These are phyloP conservation scores for Cutaneotrichosporon mucoides DNA, from an alignment of 1,284 basidiomycete genomes.

Conservation along the genomic window DNA sequence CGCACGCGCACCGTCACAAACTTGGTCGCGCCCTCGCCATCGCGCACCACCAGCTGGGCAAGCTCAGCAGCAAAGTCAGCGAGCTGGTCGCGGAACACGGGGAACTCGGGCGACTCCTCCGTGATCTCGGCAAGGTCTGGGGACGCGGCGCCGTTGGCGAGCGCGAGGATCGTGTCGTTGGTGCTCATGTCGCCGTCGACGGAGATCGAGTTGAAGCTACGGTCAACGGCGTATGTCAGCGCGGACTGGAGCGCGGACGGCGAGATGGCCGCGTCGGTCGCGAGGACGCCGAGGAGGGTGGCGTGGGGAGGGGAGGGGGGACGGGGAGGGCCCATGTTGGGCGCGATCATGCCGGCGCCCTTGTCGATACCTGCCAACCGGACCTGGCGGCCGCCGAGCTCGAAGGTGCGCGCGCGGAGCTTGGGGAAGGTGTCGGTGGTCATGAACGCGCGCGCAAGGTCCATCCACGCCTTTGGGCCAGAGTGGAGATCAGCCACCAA, in stretches of 20 bases:
- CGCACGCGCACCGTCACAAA: conserved; percentile 89
- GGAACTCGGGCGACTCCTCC: conserved; percentile 63
- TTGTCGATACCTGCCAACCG: conserved; percentile 94
- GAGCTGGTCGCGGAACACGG: conserved; percentile 72
- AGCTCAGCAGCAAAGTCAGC: conserved; percentile 82
- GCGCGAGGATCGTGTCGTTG: conserved; percentile 86
- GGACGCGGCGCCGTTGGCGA: conserved; percentile 83
- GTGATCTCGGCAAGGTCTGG: conserved; percentile 60
- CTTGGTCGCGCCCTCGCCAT: conserved; percentile 97
- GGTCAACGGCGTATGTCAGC: conserved; percentile 82
- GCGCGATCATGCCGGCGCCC: conserved; percentile 99
- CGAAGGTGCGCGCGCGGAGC: conserved; percentile 74
- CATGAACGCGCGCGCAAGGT: conserved; percentile 89
- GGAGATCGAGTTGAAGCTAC: conserved; percentile 94
- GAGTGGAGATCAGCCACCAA: conserved; percentile 54
- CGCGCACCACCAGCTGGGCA: conserved; percentile 88
- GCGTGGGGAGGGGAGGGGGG: conserved; percentile 64
- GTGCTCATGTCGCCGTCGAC: conserved; percentile 99
- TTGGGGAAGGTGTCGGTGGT: conserved; percentile 99
- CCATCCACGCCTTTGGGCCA: conserved; percentile 73
- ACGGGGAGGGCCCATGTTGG: conserved; percentile 76
- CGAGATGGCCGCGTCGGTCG: conserved; percentile 84
- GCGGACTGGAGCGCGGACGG: conserved; percentile 79
- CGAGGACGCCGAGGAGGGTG: conserved; percentile 84
- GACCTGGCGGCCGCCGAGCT: conserved; percentile 63